Percentiles rank a stretch among this genome's conserved stretches.
Evolutionary conservation across 139 green algal genomes (phyloP).

Genomic region (Chlorella sp.): DNA sequence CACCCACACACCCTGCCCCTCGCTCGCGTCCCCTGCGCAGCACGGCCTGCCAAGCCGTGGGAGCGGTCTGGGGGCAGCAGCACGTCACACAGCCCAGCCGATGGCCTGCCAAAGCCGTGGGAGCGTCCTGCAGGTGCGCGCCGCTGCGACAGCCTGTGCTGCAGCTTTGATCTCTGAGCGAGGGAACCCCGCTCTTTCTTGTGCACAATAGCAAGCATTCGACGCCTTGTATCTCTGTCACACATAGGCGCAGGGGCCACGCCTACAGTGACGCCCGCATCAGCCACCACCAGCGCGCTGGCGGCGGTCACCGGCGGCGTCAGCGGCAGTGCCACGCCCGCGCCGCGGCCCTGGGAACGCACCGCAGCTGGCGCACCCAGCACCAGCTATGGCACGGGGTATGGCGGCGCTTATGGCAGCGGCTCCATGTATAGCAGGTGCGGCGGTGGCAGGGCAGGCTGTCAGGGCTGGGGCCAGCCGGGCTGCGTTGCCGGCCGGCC

Average conservation of each 20-base stretch:
- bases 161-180: too few species aligned
- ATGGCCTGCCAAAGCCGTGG: conserved; percentile 73
- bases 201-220: too few species aligned
- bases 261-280: neutral
- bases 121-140: conserved; percentile 44
- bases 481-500: too few species aligned
- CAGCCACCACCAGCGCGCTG: conserved; percentile 13
- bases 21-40: conserved; percentile 9
- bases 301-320: neutral
- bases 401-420: conserved; percentile 23
- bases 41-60: conserved; percentile 55
- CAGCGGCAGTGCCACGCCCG: neutral
- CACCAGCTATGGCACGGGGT: conserved; percentile 23
- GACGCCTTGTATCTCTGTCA: neutral
- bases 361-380: neutral
- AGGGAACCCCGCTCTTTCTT: too few species aligned
- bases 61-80: conserved; percentile 39
- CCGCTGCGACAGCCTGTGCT: neutral
- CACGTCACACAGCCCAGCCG: conserved; percentile 9
- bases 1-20: neutral
- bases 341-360: conserved; percentile 56
- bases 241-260: neutral
- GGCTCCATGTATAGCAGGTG: conserved; percentile 9
- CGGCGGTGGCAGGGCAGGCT: too few species aligned
- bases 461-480: too few species aligned